Conservation (phyloP, 805 yeast genomes). For the Candida boidinii region DNA sequence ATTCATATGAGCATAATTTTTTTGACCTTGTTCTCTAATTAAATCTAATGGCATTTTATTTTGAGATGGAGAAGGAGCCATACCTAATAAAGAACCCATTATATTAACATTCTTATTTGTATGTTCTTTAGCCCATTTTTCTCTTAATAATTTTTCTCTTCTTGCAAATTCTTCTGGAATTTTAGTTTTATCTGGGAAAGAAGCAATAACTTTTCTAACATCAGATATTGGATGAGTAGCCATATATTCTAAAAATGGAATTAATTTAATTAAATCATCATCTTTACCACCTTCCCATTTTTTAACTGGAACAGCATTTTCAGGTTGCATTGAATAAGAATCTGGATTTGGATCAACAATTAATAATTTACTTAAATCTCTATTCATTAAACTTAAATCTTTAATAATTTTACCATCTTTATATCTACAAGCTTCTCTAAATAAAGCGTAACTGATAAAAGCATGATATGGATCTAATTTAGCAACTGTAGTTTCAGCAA, state of each 20-base stretch:
- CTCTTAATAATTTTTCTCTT: constrained; percentile 71
- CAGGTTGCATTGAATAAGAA: constrained; percentile 77
- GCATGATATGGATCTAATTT: constrained; percentile 93
- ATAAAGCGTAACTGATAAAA: constrained; percentile 76
- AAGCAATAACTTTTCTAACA: constrained; percentile 77
- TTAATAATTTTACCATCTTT: constrained; percentile 85
- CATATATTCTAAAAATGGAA: constrained; percentile 89
- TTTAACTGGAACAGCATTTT: constrained; percentile 78
- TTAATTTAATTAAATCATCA: constrained; percentile 69
- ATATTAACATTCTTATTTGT: constrained; percentile 14
- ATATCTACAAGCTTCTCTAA: constrained; percentile 84
- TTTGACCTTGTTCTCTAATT: constrained; percentile 87
- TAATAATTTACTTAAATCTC: constrained; percentile 78
- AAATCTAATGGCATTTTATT: constrained; percentile 81
- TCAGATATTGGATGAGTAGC: constrained; percentile 82
- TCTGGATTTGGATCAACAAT: constrained; percentile 72
- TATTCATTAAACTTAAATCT: constrained; percentile 83
- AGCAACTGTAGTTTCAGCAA: constrained; percentile 73
- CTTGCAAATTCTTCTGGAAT: constrained; percentile 73
- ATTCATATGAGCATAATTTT: constrained; percentile 76
- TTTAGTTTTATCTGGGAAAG: constrained; percentile 58
- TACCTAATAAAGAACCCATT: constrained; percentile 44
- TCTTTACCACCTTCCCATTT: constrained; percentile 86
- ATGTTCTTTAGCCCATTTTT: constrained; percentile 55
- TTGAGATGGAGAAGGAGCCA: constrained; percentile 32